Conservation (phyloP, 352 stramenopile species). For the Pythium monospermum region DNA sequence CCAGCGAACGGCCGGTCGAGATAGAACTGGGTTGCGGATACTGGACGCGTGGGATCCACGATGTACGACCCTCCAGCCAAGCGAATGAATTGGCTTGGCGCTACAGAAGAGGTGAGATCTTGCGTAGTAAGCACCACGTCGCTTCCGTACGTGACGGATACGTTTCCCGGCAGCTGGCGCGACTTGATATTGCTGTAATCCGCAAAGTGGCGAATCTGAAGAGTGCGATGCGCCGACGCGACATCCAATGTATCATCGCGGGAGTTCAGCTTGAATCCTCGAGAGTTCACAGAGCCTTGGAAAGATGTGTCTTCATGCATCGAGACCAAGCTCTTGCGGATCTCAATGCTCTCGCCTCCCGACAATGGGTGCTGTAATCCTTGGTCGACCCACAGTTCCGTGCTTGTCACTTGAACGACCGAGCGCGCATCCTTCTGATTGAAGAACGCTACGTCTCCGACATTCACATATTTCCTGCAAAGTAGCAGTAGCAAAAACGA, state of each 20-base stretch:
- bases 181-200: slow-evolving; percentile 30
- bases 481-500: background rate
- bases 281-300: slow-evolving; percentile 39
- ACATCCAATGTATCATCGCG: slow-evolving; percentile 37
- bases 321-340: slow-evolving; percentile 38
- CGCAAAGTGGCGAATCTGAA: slow-evolving; percentile 51
- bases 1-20: slow-evolving; percentile 46
- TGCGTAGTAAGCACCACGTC: slow-evolving; percentile 35
- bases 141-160: slow-evolving; percentile 41
- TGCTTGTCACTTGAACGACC: slow-evolving; percentile 35
- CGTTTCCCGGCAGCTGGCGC: slow-evolving; percentile 35
- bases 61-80: slow-evolving; percentile 46
- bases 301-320: slow-evolving; percentile 42
- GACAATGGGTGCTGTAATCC: slow-evolving; percentile 39
- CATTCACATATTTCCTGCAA: slow-evolving; percentile 33
- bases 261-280: slow-evolving; percentile 41
- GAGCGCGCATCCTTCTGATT: slow-evolving; percentile 44
- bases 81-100: slow-evolving; percentile 37
- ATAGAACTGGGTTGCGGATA: slow-evolving; percentile 32
- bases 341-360: slow-evolving; percentile 38
- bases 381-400: slow-evolving; percentile 39
- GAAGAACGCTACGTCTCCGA: slow-evolving; percentile 52
- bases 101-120: slow-evolving; percentile 33
- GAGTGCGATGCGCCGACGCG: slow-evolving; percentile 25
- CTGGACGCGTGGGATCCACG: slow-evolving; percentile 30